These are phyloP conservation scores for Hyphopichia khmerensis DNA, from an alignment of 1,139 yeast genomes.

Conservation along the genomic window DNA sequence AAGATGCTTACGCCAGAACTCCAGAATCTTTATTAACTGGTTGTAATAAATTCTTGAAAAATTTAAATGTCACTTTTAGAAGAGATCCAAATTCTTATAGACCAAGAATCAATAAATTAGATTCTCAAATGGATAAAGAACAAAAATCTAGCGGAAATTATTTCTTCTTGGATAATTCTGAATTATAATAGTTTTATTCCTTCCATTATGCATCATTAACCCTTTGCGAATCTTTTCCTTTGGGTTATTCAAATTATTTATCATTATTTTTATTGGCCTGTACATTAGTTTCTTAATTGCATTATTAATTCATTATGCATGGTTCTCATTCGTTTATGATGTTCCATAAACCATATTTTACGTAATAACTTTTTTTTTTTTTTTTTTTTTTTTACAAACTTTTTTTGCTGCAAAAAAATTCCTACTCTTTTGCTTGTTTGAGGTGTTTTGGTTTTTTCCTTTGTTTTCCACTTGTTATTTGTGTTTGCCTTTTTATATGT, in stretches of 20 bases:
- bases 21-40: constrained; percentile 96
- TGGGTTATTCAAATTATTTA: constrained; percentile 1
- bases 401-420: background rate
- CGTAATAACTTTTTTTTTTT: constrained; percentile 2
- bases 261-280: constrained; percentile 2
- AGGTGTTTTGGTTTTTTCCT: no score
- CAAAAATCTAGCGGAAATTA: constrained; percentile 89
- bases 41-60: constrained; percentile 94
- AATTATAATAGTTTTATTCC: constrained; percentile 16
- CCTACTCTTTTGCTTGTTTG: no score
- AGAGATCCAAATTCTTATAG: constrained; percentile 97
- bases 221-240: background rate
- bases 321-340: constrained; percentile 3
- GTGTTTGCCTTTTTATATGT: no score
- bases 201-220: constrained; percentile 3
- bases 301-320: constrained; percentile 4
- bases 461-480: no score
- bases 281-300: constrained; percentile 5
- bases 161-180: constrained; percentile 81
- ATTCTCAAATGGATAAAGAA: constrained; percentile 98
- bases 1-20: constrained; percentile 74
- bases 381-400: background rate
- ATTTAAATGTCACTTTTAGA: constrained; percentile 96
- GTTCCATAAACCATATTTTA: constrained; percentile 2
- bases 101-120: constrained; percentile 96